These are phyloP conservation scores for Coleophoma cylindrospora DNA, from an alignment of 2,329 filamentous ascomycete genomes.

Conservation along the genomic window DNA sequence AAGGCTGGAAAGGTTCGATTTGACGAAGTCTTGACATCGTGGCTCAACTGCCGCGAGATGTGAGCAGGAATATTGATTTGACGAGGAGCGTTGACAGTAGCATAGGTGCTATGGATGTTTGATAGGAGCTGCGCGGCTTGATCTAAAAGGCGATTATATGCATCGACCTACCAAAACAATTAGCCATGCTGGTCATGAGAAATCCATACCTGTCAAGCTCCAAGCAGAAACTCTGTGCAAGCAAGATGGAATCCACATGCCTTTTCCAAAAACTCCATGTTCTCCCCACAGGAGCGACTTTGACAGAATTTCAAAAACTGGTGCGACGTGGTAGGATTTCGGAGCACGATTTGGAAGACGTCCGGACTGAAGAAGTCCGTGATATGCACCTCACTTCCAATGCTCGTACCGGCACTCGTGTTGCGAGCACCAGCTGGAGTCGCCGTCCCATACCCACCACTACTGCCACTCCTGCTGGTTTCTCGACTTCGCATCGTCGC, in stretches of 20 bases:
- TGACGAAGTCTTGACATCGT: slow-evolving; percentile 14
- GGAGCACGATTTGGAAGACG: slow-evolving; percentile 44
- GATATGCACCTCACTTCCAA: slow-evolving; percentile 12
- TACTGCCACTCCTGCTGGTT: slow-evolving; percentile 2
- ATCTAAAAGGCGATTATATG: slow-evolving; percentile 38
- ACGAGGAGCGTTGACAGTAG: slow-evolving; percentile 25
- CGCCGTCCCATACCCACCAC: neutral
- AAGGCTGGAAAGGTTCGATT: slow-evolving; percentile 23
- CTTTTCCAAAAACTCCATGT: slow-evolving; percentile 46
- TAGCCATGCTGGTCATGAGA: neutral
- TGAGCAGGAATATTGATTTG: slow-evolving; percentile 19
- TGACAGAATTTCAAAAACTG: slow-evolving; percentile 46
- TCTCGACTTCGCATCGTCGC: neutral
- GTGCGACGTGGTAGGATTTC: slow-evolving; percentile 40
- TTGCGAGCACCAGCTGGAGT: neutral
- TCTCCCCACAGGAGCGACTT: slow-evolving; percentile 38
- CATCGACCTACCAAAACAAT: slow-evolving; percentile 30
- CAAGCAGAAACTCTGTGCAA: neutral
- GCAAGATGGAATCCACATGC: slow-evolving; percentile 23
- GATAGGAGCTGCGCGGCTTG: slow-evolving; percentile 39
- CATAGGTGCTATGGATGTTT: slow-evolving; percentile 38
- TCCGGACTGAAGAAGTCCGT: slow-evolving; percentile 45
- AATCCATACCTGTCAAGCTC: neutral
- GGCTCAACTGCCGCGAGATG: slow-evolving; percentile 10
- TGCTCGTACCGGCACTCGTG: neutral